Evolutionary conservation across 2,329 filamentous ascomycete species (phyloP).

Genomic region (Zalaria sp.): DNA sequence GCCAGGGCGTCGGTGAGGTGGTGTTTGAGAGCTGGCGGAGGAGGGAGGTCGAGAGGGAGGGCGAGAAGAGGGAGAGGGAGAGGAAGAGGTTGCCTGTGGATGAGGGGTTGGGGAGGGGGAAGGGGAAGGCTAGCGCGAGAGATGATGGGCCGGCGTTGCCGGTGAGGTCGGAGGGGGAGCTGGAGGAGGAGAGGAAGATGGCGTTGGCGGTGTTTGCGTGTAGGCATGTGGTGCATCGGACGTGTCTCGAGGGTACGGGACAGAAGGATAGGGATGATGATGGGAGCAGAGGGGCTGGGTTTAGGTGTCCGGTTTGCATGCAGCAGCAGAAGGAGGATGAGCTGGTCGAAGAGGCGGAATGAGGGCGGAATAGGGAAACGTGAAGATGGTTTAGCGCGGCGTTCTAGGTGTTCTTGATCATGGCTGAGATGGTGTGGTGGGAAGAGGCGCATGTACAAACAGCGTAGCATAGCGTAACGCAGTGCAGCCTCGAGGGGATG

Average conservation of each 20-base stretch:
- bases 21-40: constrained; percentile 9
- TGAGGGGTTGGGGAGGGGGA: constrained; percentile 23
- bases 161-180: constrained; percentile 19
- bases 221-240: constrained; percentile 56
- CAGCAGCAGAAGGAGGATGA: too few species aligned
- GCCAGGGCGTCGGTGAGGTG: constrained; percentile 56
- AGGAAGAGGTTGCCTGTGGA: constrained; percentile 14
- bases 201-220: constrained; percentile 54
- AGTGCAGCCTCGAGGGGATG: too few species aligned
- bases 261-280: constrained; percentile 9
- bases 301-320: constrained; percentile 18
- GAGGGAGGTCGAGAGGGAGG: constrained; percentile 24
- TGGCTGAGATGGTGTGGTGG: too few species aligned
- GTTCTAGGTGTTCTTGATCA: too few species aligned
- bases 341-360: too few species aligned
- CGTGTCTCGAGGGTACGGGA: constrained; percentile 42
- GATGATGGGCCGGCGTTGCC: constrained; percentile 22
- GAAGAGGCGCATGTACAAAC: too few species aligned
- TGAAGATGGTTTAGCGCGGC: too few species aligned
- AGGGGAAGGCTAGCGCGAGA: constrained; percentile 41
- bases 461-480: too few species aligned
- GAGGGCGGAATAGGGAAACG: too few species aligned
- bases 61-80: constrained; percentile 23
- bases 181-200: constrained; percentile 27
- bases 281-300: constrained; percentile 8